Conservation (phyloP, 495 filamentous ascomycete species). For the Cercophora scortea region DNA sequence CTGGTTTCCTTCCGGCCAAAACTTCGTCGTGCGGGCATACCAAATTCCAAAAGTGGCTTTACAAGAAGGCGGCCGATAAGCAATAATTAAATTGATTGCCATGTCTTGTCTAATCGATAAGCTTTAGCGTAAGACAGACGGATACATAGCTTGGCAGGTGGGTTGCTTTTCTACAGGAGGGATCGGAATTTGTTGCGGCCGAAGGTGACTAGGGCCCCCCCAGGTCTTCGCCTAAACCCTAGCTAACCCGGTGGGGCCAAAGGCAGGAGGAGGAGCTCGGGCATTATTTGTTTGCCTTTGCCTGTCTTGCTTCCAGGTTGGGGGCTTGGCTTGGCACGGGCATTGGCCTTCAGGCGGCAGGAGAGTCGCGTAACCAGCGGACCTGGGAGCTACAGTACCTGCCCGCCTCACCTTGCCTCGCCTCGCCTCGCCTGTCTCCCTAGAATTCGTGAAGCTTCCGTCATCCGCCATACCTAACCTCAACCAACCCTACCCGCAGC, state of each 20-base stretch:
- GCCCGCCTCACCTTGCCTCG: background rate
- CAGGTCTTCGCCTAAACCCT: background rate
- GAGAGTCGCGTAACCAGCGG: slow-evolving; percentile 31
- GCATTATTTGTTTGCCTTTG: too few relatives aligned
- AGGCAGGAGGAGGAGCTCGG: too few relatives aligned
- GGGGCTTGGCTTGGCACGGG: background rate
- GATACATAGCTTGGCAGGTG: background rate
- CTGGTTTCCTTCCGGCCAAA: background rate
- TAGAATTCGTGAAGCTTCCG: slow-evolving; percentile 20
- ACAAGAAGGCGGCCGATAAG: background rate
- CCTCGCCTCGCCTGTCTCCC: too few relatives aligned
- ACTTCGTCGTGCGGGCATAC: too few relatives aligned
- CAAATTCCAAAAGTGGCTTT: background rate
- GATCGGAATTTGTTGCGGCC: slow-evolving; percentile 8
- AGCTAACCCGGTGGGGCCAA: too few relatives aligned
- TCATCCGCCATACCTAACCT: background rate
- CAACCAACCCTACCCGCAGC: slow-evolving; percentile 4
- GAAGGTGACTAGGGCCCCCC: background rate
- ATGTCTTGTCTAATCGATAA: slow-evolving; percentile 3
- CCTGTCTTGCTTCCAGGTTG: background rate
- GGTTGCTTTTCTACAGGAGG: background rate
- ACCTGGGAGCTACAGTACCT: slow-evolving; percentile 4
- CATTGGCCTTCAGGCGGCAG: slow-evolving; percentile 12
- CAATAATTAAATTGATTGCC: background rate
- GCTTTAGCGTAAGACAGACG: too few relatives aligned